Evolutionary conservation across 805 yeast species (phyloP), one percentile per base, ranked within the genome.

Genomic region (Yarrowia sp.): DNA sequence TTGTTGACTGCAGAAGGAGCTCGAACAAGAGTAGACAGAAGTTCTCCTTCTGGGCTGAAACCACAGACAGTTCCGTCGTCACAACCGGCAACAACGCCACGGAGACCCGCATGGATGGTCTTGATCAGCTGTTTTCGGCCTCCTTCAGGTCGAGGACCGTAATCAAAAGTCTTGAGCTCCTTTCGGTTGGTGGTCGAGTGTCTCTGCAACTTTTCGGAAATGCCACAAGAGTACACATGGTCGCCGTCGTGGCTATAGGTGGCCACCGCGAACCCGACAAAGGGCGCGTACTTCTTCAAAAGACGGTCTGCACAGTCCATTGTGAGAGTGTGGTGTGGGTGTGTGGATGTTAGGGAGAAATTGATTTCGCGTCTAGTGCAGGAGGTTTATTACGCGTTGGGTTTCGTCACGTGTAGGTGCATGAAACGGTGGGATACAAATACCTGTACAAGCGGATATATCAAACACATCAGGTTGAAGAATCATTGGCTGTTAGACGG

Each of bases 241-340:
- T 36, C 30, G 36, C 66, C 55, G 46, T 46, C 44, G 12, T 36
- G 55, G 14, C 44, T 61, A 46, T 61, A 47, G 9, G 53, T n/a
- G 15, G 55, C 66, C 38, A 61, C 55, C 9, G 66, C 38, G 24
- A n/a, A 36, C 14, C 66, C 66, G 44, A 17, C 49, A 34, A 61
- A 61, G 20, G 42, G 66, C 36, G 66, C 66, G 34, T 58, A 58
- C 64, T 58, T 58, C 38, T 58, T 58, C 9, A 30, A 39, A 15
- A 42, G 39, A 6, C 36, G 50, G 50, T 58, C 64, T 3, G 63
- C 47, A n/a, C 47, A n/a, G 49, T 55, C 63, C 63, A 55, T 55
- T 24, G 47, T 33, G 36, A 19, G 40, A 19, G 40, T 34, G 17
- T 34, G 30, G 46, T 39, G 40, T 8, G 8, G 14, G 43, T 30